A percentile compares a stretch with the other conserved stretches of the same genome.
Conservation (phyloP, 352 stramenopile species). For the Pythium sukuiense region DNA sequence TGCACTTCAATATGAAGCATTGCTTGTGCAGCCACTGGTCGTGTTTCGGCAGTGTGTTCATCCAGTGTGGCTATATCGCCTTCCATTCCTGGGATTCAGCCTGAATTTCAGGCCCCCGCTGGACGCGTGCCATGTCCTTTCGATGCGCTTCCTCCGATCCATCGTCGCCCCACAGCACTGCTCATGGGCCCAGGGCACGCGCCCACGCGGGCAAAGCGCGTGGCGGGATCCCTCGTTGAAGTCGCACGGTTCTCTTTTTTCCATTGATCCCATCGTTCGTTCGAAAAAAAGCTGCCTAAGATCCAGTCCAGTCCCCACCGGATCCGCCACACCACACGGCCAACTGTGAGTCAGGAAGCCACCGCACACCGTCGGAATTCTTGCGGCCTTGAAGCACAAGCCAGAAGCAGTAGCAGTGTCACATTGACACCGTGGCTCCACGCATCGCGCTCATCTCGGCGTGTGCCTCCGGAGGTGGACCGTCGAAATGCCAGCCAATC, state of each 20-base stretch:
- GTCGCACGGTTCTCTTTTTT: background rate
- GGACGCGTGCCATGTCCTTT: background rate
- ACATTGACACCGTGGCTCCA: conserved; percentile 5
- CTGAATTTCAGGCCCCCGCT: too few species aligned
- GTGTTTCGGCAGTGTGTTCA: background rate
- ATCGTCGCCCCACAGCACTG: background rate
- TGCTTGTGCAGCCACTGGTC: background rate
- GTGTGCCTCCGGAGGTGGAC: background rate
- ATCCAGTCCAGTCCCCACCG: background rate
- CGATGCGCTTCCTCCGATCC: conserved; percentile 5
- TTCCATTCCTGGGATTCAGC: background rate
- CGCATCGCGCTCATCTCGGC: background rate
- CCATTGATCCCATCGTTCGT: background rate
- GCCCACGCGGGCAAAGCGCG: background rate
- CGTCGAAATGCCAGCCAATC: conserved; percentile 22
- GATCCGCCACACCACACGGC: background rate
- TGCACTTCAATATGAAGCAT: background rate
- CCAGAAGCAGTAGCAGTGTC: background rate
- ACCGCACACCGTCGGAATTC: background rate
- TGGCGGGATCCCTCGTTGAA: conserved; percentile 13
- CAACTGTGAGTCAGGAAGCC: background rate
- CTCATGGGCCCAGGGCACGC: conserved; percentile 14
- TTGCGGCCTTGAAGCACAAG: background rate
- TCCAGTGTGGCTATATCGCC: background rate
- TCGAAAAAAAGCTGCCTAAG: conserved; percentile 5